Base-by-base conservation (phyloP, 495 filamentous ascomycete species). In the Cercophora samala region DNA sequence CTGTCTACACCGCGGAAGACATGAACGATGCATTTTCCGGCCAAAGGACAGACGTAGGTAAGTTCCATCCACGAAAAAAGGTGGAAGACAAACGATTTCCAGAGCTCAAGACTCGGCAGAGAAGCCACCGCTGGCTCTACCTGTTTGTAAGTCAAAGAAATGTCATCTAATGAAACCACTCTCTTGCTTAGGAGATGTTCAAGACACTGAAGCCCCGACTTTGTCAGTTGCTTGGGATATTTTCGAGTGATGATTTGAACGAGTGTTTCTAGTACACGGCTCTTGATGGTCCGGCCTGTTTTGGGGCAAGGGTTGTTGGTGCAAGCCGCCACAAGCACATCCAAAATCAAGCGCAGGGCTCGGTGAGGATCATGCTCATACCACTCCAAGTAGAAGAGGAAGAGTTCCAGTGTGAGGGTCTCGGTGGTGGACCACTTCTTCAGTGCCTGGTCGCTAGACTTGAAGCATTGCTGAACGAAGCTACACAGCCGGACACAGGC, bases 351-450 rank as follows among this genome's bases (percentile, higher is more conserved):
- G 72, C 88, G 88, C 83, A 93, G 84, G 29, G 91, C 88, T 62
- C 92, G 89, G 25, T 89, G 84, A 66, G 89, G 89, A 46, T 89
- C 85, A 69, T 87, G 85, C 68, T 94, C 90, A 68, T 87, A 92
- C 77, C 87, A 89, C 64, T 87, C 83, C 67, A 96, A 79, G 69
- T 88, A 94, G 60, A 90, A 86, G 17, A 87, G 77, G 72, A 95
- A 91, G 4, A 90, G 74, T 55, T 80, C 78, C 15, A 82, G 70
- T 77, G 88, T 91, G 11, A 82, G 81, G 18, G 73, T 69, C 23
- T 85, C 72, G 17, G 83, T 82, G 29, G 85, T 85, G 11, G 81
- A 81, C 73, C 81, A 81, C 46, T 70, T 64, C 67, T 69, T 73
- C 53, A 86, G 25, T 0, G 65, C 62, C n/a, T 73, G 58, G 26